Base-by-base conservation (phyloP, 2,329 filamentous ascomycete species). In the Lithohypha guttulata region DNA sequence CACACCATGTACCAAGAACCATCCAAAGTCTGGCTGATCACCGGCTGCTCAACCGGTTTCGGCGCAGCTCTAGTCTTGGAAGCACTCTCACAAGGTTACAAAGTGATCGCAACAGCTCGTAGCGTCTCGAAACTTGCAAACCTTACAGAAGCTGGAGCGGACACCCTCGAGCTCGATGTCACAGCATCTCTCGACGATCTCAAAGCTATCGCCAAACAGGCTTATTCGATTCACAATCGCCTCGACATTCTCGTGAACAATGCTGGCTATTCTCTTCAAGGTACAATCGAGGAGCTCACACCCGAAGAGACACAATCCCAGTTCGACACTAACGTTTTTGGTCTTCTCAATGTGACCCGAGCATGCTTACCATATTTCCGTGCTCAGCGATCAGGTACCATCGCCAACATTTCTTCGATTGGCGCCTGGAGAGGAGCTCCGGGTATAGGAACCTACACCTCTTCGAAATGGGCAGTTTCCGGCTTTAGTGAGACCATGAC, bases 321-420 rank as follows among this genome's bases (percentile, higher is more conserved):
- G 25, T 62, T 64, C 48, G 53, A 55, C 23, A 56, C 56, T 13
- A 65, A 65, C 39, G 50, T 56, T 4, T 59, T 63, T 31, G 61
- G 59, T 1, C 52, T 57, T 2, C 44, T 64, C 19, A 59, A 59
- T 34, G 47, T 61, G 5, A 56, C 55, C 18, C 54, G 58, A 13
- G 58, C 59, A 1, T 40, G 60, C 4, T 50, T 61, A 5, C 61
- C 61, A 3, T 55, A 59, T 35, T 47, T 65, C 34, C 57, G 59
- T 18, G 36, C 45, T n/a, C 44, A 51, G 37, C 37, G 53, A 17
- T 42, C 52, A 1, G 60, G 60, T 0, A 53, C 55, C 1, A 53
- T 65, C 21, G 53, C 61, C 20, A 63, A 59, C 19, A 49, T 63
- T 13, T 56, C 56, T 19, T 58, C 54, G 6, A 56, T 60, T 39